phyloP scores from a whole-genome alignment of 2,329 filamentous ascomycete species.

The Aspergillus sp. region DNA sequence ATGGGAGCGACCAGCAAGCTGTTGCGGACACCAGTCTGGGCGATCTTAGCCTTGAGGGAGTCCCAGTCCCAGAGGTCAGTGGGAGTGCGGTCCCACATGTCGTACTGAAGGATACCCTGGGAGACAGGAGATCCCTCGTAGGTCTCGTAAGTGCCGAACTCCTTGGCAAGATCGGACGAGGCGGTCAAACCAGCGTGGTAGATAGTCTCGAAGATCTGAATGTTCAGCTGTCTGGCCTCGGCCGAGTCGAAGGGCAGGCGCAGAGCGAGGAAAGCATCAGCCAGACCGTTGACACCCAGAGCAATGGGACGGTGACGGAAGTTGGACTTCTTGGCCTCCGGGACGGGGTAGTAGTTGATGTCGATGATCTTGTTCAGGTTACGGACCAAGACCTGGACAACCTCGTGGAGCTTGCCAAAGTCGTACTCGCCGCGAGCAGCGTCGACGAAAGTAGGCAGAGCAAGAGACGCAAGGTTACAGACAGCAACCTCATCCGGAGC shows the following conservation, averaged over 20 bases:
- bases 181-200: conserved; percentile 93
- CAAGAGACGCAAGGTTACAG: conserved; percentile 94
- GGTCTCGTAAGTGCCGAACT: conserved; percentile 80
- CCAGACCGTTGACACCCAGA: conserved; percentile 95
- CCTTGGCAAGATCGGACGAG: conserved; percentile 81
- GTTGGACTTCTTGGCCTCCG: conserved; percentile 92
- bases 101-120: conserved; percentile 93
- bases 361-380: conserved; percentile 99
- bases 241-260: conserved; percentile 96
- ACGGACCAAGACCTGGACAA: conserved; percentile 85
- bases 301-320: conserved; percentile 95
- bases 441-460: conserved; percentile 88
- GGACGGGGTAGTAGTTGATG: conserved; percentile 96
- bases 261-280: conserved; percentile 95
- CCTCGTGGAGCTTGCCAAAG: conserved; percentile 95
- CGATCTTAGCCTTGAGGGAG: conserved; percentile 82
- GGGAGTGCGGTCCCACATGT: conserved; percentile 96
- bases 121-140: conserved; percentile 94
- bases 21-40: conserved; percentile 92
- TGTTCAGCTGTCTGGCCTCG: conserved; percentile 91
- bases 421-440: conserved; percentile 82
- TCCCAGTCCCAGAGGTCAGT: conserved; percentile 97
- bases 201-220: conserved; percentile 98
- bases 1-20: conserved; percentile 93
- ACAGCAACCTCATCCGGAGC: conserved; percentile 98